Conservation (phyloP, 2,329 filamentous ascomycete genomes). For the Verticillium zaregamsianum region DNA sequence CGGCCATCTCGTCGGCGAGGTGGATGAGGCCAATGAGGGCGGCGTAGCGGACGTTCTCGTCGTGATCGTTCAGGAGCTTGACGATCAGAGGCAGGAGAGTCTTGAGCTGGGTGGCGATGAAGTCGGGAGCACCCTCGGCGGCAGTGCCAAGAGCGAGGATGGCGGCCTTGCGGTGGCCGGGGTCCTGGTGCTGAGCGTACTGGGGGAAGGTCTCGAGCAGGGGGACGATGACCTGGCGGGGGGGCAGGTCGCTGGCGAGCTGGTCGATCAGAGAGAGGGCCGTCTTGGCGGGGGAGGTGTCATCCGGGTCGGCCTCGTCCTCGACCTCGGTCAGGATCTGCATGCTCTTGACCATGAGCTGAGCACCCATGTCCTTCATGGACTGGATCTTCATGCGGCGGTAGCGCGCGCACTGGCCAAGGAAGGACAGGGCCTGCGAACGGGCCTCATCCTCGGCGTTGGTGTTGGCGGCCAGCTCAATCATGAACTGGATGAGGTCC, state of each 20-base stretch:
- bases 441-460: slow-evolving; percentile 79
- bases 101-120: slow-evolving; percentile 88
- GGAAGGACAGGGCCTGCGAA: slow-evolving; percentile 86
- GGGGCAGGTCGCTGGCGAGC: slow-evolving; percentile 81
- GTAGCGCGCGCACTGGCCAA: slow-evolving; percentile 88
- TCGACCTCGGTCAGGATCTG: slow-evolving; percentile 88
- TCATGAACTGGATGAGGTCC: slow-evolving; percentile 91
- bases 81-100: slow-evolving; percentile 82
- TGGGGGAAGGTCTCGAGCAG: slow-evolving; percentile 80
- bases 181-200: slow-evolving; percentile 71
- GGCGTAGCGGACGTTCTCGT: slow-evolving; percentile 79
- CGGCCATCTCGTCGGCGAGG: slow-evolving; percentile 87
- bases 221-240: slow-evolving; percentile 90
- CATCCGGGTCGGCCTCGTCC: slow-evolving; percentile 67
- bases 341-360: slow-evolving; percentile 82
- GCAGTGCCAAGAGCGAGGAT: slow-evolving; percentile 90
- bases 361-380: slow-evolving; percentile 76
- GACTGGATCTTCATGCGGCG: slow-evolving; percentile 94
- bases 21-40: slow-evolving; percentile 84
- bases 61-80: slow-evolving; percentile 77
- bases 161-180: slow-evolving; percentile 81
- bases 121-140: slow-evolving; percentile 95
- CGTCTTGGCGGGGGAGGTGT: slow-evolving; percentile 78
- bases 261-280: slow-evolving; percentile 86
- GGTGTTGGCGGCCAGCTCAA: slow-evolving; percentile 74